Percentiles rank a stretch among this genome's conserved stretches.
These are phyloP conservation scores for Penicillium hordei DNA, from an alignment of 2,329 filamentous ascomycete species.

Conservation along the genomic window DNA sequence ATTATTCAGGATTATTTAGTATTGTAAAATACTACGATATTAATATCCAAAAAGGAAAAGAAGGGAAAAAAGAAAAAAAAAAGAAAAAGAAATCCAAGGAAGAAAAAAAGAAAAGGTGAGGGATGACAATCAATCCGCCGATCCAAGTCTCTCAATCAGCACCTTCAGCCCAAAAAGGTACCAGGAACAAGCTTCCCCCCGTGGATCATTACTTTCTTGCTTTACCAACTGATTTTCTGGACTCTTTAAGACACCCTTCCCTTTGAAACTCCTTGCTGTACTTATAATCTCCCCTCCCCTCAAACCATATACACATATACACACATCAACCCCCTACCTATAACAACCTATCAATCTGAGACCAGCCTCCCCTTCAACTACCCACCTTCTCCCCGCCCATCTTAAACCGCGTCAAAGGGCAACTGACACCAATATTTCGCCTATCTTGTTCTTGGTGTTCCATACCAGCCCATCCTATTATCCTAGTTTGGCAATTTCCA, in stretches of 20 bases:
- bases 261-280: constrained; percentile 12
- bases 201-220: constrained; percentile 10
- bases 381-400: neutral
- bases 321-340: constrained; percentile 8
- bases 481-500: constrained; percentile 4
- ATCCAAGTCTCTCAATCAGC: constrained; percentile 11
- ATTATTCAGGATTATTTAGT: too few species aligned
- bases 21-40: too few species aligned
- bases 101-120: constrained; percentile 16
- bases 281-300: constrained; percentile 17
- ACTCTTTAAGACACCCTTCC: constrained; percentile 17
- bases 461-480: constrained; percentile 17
- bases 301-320: neutral
- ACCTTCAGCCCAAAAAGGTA: constrained; percentile 9
- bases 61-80: neutral
- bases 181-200: constrained; percentile 24
- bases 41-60: neutral
- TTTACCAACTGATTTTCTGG: constrained; percentile 6
- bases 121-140: constrained; percentile 23
- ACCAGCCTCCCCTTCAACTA: constrained; percentile 20
- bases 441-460: constrained; percentile 7
- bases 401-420: constrained; percentile 13
- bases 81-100: neutral
- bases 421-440: constrained; percentile 9
- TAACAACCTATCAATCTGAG: constrained; percentile 22